Evolutionary conservation across 257 asterid species (phyloP).

Genomic region (Apocynum venetum): DNA sequence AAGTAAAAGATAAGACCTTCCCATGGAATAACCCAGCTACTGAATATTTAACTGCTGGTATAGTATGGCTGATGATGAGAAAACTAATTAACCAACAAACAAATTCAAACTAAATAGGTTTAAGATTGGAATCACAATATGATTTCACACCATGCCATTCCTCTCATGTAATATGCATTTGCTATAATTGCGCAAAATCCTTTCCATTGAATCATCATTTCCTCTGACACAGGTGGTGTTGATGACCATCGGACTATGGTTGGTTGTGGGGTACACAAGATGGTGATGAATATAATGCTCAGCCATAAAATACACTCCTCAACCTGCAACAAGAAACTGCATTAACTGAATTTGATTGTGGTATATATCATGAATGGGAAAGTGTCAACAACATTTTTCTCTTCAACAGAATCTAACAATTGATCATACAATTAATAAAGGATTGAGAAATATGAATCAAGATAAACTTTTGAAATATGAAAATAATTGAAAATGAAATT

Average conservation of each 20-base stretch:
- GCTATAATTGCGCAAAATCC: slow-evolving; percentile 97
- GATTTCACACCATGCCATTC: slow-evolving; percentile 88
- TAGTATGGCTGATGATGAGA: background rate
- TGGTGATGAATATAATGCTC: slow-evolving; percentile 80
- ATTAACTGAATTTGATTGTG: background rate
- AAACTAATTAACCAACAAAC: background rate
- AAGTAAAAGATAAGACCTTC: background rate
- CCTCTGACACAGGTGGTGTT: slow-evolving; percentile 65
- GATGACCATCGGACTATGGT: slow-evolving; percentile 96
- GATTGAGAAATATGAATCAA: background rate
- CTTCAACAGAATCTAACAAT: background rate
- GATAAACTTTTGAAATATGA: background rate
- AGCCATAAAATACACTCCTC: slow-evolving; percentile 93
- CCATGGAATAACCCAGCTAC: background rate
- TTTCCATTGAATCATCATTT: slow-evolving; percentile 69
- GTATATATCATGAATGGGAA: background rate
- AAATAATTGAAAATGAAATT: background rate
- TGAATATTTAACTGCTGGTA: background rate
- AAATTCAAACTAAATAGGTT: background rate
- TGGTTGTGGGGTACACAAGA: slow-evolving; percentile 94
- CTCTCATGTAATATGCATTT: slow-evolving; percentile 88
- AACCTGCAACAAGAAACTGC: slow-evolving; percentile 41
- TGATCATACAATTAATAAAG: background rate
- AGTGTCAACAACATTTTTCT: too few relatives aligned
- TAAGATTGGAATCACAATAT: background rate